Percentiles rank a stretch among this genome's conserved stretches.
Conservation (phyloP, 176 grass and related monocot genomes). For the Pontederia crassipes region DNA sequence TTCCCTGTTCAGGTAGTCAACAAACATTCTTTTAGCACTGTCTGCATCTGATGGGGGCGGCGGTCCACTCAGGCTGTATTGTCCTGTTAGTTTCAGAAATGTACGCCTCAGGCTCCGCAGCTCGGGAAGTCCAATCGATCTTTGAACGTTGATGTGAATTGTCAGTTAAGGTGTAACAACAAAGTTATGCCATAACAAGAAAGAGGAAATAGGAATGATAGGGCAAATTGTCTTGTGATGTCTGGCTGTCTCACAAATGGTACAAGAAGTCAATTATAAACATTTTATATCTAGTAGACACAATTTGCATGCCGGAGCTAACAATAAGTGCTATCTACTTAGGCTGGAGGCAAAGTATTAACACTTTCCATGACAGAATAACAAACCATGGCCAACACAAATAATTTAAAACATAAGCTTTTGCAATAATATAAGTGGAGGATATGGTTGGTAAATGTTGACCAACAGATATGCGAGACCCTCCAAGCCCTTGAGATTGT, state of each 20-base stretch:
- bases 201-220: neutral
- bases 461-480: slow-evolving; percentile 54
- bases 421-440: slow-evolving; percentile 22
- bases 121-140: slow-evolving; percentile 72
- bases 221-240: too few species aligned
- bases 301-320: too few species aligned
- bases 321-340: neutral
- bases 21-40: slow-evolving; percentile 84
- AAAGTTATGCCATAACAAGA: neutral
- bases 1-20: slow-evolving; percentile 86
- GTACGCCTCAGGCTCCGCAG: slow-evolving; percentile 71
- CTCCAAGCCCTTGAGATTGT: slow-evolving; percentile 48
- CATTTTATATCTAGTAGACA: too few species aligned
- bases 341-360: neutral
- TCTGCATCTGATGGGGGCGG: slow-evolving; percentile 68
- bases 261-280: too few species aligned
- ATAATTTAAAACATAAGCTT: slow-evolving; percentile 8
- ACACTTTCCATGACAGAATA: neutral
- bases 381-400: neutral
- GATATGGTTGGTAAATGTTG: slow-evolving; percentile 79
- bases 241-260: too few species aligned
- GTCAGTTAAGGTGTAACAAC: slow-evolving; percentile 39
- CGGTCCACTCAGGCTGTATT: slow-evolving; percentile 74
- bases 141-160: slow-evolving; percentile 59
- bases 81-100: slow-evolving; percentile 76